These are phyloP conservation scores for Ophiostoma ips DNA, from an alignment of 2,329 filamentous ascomycete species.

Conservation along the genomic window DNA sequence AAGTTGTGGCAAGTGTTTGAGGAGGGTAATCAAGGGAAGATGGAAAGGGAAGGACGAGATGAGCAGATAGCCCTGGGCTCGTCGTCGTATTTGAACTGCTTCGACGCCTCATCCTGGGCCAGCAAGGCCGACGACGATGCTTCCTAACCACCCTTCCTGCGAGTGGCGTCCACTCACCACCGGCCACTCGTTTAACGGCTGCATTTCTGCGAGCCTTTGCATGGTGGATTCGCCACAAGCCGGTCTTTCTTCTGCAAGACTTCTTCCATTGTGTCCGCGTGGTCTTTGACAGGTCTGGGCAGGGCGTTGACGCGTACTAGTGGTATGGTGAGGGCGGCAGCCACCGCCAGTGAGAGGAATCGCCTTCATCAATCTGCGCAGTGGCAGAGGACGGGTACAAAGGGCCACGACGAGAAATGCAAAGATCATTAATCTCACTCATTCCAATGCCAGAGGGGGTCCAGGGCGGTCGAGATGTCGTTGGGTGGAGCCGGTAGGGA, in stretches of 20 bases:
- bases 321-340: no score
- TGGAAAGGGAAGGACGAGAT: conserved; percentile 4
- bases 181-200: conserved; percentile 10
- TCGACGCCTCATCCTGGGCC: background rate
- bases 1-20: no score
- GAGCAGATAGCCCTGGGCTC: conserved; percentile 3
- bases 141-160: background rate
- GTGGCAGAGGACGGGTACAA: background rate
- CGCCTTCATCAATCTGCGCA: background rate
- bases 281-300: no score
- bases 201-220: conserved; percentile 4
- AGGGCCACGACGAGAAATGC: conserved; percentile 11
- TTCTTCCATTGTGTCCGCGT: no score
- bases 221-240: no score
- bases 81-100: conserved; percentile 1
- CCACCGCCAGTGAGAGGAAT: no score
- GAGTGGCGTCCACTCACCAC: conserved; percentile 1
- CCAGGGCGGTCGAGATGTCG: background rate
- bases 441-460: background rate
- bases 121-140: background rate
- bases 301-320: no score
- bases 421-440: background rate
- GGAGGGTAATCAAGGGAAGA: background rate
- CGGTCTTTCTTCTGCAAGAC: no score
- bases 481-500: background rate